Evolutionary conservation across 1,139 yeast genomes (phyloP).

Genomic region (Nakaseomyces bracarensis): DNA sequence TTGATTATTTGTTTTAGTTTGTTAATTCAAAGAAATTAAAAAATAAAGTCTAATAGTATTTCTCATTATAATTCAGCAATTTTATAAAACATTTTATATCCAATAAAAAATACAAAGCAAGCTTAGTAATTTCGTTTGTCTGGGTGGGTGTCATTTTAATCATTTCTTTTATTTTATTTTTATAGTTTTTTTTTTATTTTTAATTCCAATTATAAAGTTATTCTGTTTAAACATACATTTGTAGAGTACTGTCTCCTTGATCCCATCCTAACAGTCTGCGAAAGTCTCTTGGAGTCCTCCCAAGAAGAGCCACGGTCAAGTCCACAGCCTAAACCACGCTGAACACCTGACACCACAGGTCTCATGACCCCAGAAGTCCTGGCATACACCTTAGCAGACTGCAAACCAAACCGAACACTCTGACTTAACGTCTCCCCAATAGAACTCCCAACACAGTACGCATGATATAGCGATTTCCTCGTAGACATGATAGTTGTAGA

Average conservation of each 20-base stretch:
- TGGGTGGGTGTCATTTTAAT: no score
- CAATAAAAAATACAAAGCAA: not conserved
- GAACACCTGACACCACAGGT: conserved; percentile 19
- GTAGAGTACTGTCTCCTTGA: conserved; percentile 6
- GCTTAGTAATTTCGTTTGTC: no score
- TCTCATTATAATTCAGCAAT: not conserved
- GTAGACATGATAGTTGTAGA: not conserved
- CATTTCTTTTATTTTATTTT: not conserved
- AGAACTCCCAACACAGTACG: conserved; percentile 22
- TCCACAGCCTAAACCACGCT: conserved; percentile 8
- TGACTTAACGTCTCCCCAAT: conserved; percentile 19
- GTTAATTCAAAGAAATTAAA: no score
- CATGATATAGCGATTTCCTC: conserved; percentile 17
- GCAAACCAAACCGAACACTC: conserved; percentile 19
- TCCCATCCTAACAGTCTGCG: conserved; percentile 13
- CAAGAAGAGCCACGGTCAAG: conserved; percentile 25
- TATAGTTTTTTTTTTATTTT: not conserved
- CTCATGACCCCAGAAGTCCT: conserved; percentile 24
- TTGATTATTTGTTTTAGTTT: not conserved
- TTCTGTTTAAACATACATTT: not conserved
- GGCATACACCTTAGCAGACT: conserved; percentile 22
- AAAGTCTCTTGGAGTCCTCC: conserved; percentile 26
- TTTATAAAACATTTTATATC: not conserved
- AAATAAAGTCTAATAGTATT: no score
- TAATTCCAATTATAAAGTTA: not conserved